Evolutionary conservation across 2,329 filamentous ascomycete genomes (phyloP), one percentile per base, ranked within the genome.

Genomic region (Diaporthe sp.): DNA sequence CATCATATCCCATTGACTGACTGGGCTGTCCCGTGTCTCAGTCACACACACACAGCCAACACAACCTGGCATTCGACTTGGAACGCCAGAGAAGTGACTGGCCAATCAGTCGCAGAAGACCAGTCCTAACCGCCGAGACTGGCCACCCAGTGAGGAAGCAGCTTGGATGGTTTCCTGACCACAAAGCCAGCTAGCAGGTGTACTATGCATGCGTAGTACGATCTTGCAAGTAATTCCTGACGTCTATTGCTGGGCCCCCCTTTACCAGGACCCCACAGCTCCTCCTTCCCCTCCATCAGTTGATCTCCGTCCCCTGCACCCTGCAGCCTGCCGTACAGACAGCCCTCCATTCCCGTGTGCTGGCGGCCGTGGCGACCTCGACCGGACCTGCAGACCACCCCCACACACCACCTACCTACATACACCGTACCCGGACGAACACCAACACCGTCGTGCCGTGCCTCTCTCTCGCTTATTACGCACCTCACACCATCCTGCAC

Each of bases 301-400:
- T 71, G 70, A 71, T 63, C 53, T 63, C 70, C 70, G 56, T 71
- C 70, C 56, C 70, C 56, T 71, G 69, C 69, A 63, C 56, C 70
- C 69, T 59, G 44, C 42, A 51, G 55, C 69, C 55, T 61, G 10
- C 55, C 47, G 56, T 51, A n/a, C 55, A 22, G 58, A 37, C 39
- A 61, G 56, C 42, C 25, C 10, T 50, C 56, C 58, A 51, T 32
- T 17, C n/a, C 70, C 35, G 32, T 53, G 42, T 61, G 37, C 32
- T 61, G 42, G 44, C 56, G 30, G 61, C 63, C 59, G 42, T 50
- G 68, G 53, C 53, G 53, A 70, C 68, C 68, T 50, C 56, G 50
- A 56, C 50, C 27, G 25, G 66, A 65, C 70, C 58, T 72, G 70
- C 51, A 71, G 70, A 65, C 56, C 70, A 71, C 22, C 66, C 50